These are phyloP conservation scores for Leccinum discolor DNA, from an alignment of 1,284 basidiomycete genomes.

Conservation along the genomic window DNA sequence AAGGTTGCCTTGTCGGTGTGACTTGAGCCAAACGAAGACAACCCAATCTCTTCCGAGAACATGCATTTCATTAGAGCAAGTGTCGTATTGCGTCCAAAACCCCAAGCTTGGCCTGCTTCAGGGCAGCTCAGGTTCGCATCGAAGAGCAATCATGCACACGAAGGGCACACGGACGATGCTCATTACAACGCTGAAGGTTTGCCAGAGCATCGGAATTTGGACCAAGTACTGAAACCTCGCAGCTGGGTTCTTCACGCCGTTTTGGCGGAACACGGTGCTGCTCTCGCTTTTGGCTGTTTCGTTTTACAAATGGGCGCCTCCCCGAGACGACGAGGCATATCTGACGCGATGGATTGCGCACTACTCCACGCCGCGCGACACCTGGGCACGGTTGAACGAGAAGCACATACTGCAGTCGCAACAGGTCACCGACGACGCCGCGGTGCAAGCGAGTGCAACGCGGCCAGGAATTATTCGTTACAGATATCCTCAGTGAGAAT, in stretches of 20 bases:
- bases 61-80: conserved; percentile 36
- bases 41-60: conserved; percentile 8
- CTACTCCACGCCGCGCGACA: conserved; percentile 48
- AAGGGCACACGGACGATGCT: conserved; percentile 39
- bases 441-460: conserved; percentile 52
- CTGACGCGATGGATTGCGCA: conserved; percentile 63
- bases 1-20: conserved; percentile 5
- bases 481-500: conserved; percentile 69
- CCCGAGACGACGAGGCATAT: conserved; percentile 55
- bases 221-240: conserved; percentile 7
- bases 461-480: conserved; percentile 57
- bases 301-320: conserved; percentile 69
- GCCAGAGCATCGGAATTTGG: conserved; percentile 16
- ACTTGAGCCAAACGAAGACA: not conserved
- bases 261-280: conserved; percentile 63
- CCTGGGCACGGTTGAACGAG: conserved; percentile 54
- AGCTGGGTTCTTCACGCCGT: conserved; percentile 57
- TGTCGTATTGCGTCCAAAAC: conserved; percentile 31
- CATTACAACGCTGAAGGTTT: conserved; percentile 61
- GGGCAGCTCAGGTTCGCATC: conserved; percentile 42
- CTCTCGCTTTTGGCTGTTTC: conserved; percentile 46
- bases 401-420: conserved; percentile 55
- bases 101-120: conserved; percentile 14
- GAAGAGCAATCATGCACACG: conserved; percentile 33
- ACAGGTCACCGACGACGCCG: conserved; percentile 42